Percentiles rank a stretch among this genome's conserved stretches.
phyloP scores from a whole-genome alignment of 352 stramenopile genomes.

The Aphanomyces cochlioides region DNA sequence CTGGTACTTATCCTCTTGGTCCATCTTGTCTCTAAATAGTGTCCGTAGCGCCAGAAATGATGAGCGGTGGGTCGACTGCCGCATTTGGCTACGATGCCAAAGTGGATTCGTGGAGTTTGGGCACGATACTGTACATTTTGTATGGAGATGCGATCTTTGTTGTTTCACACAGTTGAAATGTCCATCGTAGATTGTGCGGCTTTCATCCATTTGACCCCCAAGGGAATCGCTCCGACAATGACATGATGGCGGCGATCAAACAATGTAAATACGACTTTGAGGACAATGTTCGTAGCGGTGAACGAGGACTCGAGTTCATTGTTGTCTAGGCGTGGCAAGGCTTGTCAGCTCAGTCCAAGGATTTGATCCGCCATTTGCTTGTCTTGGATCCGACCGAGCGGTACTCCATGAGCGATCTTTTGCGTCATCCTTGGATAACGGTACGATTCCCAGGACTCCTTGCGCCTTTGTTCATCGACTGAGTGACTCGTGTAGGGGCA shows the following conservation, averaged over 20 bases:
- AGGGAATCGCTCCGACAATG: conserved; percentile 66
- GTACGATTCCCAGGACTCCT: conserved; percentile 6
- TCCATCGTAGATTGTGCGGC: conserved; percentile 49
- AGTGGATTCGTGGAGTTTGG: conserved; percentile 85
- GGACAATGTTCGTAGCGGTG: conserved; percentile 36
- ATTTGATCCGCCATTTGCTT: conserved; percentile 71
- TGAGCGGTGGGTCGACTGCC: conserved; percentile 70
- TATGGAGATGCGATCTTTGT: conserved; percentile 48
- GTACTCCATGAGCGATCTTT: conserved; percentile 66
- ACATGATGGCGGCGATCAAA: conserved; percentile 82
- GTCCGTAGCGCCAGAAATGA: conserved; percentile 48
- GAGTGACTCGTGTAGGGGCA: conserved; percentile 15
- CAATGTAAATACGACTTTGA: conserved; percentile 70
- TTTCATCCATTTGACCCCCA: conserved; percentile 81
- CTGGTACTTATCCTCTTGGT: conserved; percentile 32
- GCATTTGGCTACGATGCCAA: conserved; percentile 79
- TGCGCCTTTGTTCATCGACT: background rate
- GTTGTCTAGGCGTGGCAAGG: conserved; percentile 44
- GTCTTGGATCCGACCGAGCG: conserved; percentile 61
- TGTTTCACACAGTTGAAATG: conserved; percentile 74
- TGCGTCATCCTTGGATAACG: conserved; percentile 68
- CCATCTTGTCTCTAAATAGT: conserved; percentile 1
- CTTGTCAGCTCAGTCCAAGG: conserved; percentile 62
- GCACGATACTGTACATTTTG: conserved; percentile 84
- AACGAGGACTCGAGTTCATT: background rate